These are phyloP conservation scores for Fusarium clavum DNA, from an alignment of 2,329 filamentous ascomycete genomes.

Conservation along the genomic window DNA sequence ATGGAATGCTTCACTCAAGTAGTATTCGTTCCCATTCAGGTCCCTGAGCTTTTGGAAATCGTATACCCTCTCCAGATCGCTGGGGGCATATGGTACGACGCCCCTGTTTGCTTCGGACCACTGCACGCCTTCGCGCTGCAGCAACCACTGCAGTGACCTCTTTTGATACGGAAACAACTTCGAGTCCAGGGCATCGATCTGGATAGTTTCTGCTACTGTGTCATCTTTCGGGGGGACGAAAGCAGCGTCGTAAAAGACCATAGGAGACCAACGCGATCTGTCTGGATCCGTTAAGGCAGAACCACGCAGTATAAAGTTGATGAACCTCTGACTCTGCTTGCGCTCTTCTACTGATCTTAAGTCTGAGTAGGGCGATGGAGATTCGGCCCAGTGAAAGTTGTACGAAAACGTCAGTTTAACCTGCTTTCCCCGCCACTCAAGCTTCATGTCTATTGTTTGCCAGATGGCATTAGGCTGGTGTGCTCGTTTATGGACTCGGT, in stretches of 20 bases:
- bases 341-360: constrained; percentile 50
- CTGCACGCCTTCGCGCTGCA: constrained; percentile 71
- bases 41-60: constrained; percentile 53
- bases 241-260: constrained; percentile 76
- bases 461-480: constrained; percentile 51
- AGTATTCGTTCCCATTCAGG: constrained; percentile 55
- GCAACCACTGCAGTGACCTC: constrained; percentile 76
- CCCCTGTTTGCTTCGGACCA: constrained; percentile 51
- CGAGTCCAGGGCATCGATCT: constrained; percentile 59
- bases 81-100: constrained; percentile 34
- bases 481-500: constrained; percentile 15
- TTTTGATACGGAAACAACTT: constrained; percentile 78
- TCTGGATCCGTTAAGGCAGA: neutral
- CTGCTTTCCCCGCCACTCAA: constrained; percentile 46
- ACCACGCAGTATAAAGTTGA: constrained; percentile 53
- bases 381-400: constrained; percentile 58
- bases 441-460: constrained; percentile 47
- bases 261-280: constrained; percentile 55
- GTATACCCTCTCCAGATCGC: constrained; percentile 26
- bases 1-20: constrained; percentile 73
- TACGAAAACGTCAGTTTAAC: constrained; percentile 50
- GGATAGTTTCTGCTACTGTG: constrained; percentile 51
- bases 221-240: constrained; percentile 67
- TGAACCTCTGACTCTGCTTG: constrained; percentile 49
- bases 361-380: constrained; percentile 47